Percentiles rank a stretch among this genome's conserved stretches.
phyloP scores from a whole-genome alignment of 1,284 basidiomycete genomes.

The Ustilago lituana region DNA sequence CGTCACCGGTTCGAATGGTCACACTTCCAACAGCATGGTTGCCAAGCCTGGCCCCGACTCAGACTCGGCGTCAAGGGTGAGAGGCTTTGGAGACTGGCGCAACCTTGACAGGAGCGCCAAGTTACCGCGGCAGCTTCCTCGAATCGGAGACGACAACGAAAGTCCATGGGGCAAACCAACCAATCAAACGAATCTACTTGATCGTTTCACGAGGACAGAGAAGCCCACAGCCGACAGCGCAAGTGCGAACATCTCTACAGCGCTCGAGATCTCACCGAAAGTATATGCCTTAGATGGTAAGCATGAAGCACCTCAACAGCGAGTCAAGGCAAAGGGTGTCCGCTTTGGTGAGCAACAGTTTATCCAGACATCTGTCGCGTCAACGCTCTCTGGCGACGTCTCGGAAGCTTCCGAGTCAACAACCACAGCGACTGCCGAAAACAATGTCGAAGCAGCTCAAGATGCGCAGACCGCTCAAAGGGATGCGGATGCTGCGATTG shows the following conservation, averaged over 20 bases:
- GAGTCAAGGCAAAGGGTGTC: conserved; percentile 9
- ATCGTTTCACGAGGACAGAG: conserved; percentile 25
- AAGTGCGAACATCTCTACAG: too few species aligned
- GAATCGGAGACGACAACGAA: conserved; percentile 36
- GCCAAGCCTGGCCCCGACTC: conserved; percentile 5
- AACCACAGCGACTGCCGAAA: too few species aligned
- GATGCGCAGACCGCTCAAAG: neutral
- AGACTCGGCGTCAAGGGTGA: neutral
- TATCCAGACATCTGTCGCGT: conserved; percentile 6
- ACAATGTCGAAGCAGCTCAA: too few species aligned
- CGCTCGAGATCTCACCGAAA: too few species aligned
- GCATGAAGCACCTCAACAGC: neutral
- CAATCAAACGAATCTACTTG: conserved; percentile 38
- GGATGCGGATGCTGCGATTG: too few species aligned
- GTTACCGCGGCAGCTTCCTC: conserved; percentile 26
- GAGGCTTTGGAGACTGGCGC: conserved; percentile 24
- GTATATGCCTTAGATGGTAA: too few species aligned
- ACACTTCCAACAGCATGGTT: conserved; percentile 37
- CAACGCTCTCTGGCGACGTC: neutral
- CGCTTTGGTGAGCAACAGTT: conserved; percentile 19
- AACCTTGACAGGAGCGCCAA: conserved; percentile 30
- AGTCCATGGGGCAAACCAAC: conserved; percentile 46
- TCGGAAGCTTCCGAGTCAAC: neutral
- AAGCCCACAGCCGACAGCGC: neutral
- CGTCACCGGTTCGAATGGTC: conserved; percentile 32